These are phyloP conservation scores for Rhizophora apiculata DNA, from an alignment of 345 rosid genomes.

Conservation along the genomic window DNA sequence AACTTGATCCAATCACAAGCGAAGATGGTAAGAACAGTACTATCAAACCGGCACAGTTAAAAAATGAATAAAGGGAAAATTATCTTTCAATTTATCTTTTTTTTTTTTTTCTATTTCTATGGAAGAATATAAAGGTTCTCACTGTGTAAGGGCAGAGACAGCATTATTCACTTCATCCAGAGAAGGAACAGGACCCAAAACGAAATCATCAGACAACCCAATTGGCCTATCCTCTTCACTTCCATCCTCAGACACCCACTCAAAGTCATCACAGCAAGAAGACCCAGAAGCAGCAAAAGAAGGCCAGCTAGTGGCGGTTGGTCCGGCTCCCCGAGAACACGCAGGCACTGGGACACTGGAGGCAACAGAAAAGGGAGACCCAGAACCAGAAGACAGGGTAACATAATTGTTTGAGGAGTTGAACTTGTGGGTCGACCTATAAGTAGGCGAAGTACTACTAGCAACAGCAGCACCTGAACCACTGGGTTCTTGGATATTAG, in stretches of 20 bases:
- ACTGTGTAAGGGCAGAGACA: slow-evolving; percentile 75
- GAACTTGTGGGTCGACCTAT: slow-evolving; percentile 27
- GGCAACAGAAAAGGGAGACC: slow-evolving; percentile 20
- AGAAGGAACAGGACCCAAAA: slow-evolving; percentile 64
- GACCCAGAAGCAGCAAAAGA: slow-evolving; percentile 24
- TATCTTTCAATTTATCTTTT: too few species aligned
- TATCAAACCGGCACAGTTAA: too few species aligned
- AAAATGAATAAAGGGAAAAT: not conserved
- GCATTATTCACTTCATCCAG: slow-evolving; percentile 66
- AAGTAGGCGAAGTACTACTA: slow-evolving; percentile 11
- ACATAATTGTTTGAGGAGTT: slow-evolving; percentile 23
- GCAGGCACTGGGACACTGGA: slow-evolving; percentile 32
- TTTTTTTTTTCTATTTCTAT: too few species aligned
- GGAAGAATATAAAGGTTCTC: slow-evolving; percentile 10
- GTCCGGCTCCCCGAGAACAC: slow-evolving; percentile 21
- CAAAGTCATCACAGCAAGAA: slow-evolving; percentile 9
- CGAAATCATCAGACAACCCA: slow-evolving; percentile 33
- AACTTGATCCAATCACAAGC: too few species aligned
- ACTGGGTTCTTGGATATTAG: slow-evolving; percentile 53
- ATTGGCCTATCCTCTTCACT: slow-evolving; percentile 1
- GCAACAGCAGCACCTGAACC: slow-evolving; percentile 38
- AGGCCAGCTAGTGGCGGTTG: slow-evolving; percentile 14
- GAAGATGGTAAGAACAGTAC: too few species aligned
- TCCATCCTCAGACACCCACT: slow-evolving; percentile 10
- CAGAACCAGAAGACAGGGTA: slow-evolving; percentile 32